These are phyloP conservation scores for Neurospora sp. DNA, from an alignment of 2,329 filamentous ascomycete genomes.

Conservation along the genomic window DNA sequence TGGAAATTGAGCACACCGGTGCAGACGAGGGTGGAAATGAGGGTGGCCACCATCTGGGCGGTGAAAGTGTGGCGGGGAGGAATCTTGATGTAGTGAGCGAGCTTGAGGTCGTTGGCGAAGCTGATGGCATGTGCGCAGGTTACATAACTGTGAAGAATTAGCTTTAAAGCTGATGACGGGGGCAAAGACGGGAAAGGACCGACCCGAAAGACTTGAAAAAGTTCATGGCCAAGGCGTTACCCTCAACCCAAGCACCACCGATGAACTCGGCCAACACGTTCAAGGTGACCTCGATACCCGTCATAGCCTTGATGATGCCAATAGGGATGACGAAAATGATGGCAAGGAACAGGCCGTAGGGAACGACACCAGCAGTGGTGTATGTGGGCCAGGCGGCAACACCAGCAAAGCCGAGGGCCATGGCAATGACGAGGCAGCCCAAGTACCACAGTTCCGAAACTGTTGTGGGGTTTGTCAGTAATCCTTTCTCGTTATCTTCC, in stretches of 20 bases:
- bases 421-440: slow-evolving; percentile 20
- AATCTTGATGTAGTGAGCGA: slow-evolving; percentile 28
- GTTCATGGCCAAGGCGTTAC: slow-evolving; percentile 18
- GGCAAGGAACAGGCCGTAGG: slow-evolving; percentile 37
- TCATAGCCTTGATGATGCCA: slow-evolving; percentile 38
- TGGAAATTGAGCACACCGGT: slow-evolving; percentile 33
- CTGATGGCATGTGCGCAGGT: slow-evolving; percentile 16
- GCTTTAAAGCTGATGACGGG: not conserved
- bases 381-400: slow-evolving; percentile 32
- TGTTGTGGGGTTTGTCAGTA: slow-evolving; percentile 6
- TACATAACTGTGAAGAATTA: slow-evolving; percentile 7
- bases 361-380: slow-evolving; percentile 39
- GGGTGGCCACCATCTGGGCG: slow-evolving; percentile 49
- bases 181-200: not conserved
- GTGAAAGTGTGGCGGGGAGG: slow-evolving; percentile 48
- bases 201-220: slow-evolving; percentile 17
- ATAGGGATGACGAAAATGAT: slow-evolving; percentile 34
- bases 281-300: slow-evolving; percentile 17
- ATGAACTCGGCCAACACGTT: slow-evolving; percentile 19
- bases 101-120: slow-evolving; percentile 19
- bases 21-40: slow-evolving; percentile 42
- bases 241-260: slow-evolving; percentile 15
- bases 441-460: slow-evolving; percentile 38
- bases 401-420: slow-evolving; percentile 25
- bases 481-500: not conserved